These are phyloP conservation scores for Pythium dissimile DNA, from an alignment of 352 stramenopile species.

Conservation along the genomic window DNA sequence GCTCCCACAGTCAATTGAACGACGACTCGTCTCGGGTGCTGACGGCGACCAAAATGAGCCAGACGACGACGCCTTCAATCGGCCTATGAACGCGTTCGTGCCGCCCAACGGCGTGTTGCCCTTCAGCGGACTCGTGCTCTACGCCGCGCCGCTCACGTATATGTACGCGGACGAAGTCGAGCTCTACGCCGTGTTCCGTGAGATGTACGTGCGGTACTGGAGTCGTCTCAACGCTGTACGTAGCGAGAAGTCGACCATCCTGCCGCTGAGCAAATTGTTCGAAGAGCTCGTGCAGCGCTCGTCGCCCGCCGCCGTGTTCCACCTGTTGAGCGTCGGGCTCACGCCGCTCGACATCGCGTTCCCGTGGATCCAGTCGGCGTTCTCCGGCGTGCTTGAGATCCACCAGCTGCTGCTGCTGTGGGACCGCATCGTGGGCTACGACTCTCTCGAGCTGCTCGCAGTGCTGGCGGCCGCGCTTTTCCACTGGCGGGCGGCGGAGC, in stretches of 20 bases:
- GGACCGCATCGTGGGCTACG: slow-evolving; percentile 72
- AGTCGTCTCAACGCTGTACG: slow-evolving; percentile 70
- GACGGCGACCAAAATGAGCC: neutral
- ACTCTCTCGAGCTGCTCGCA: slow-evolving; percentile 63
- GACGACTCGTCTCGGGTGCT: neutral
- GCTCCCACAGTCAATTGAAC: too few relatives aligned
- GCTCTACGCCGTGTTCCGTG: slow-evolving; percentile 73
- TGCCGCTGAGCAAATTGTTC: slow-evolving; percentile 73
- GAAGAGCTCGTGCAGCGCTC: slow-evolving; percentile 57
- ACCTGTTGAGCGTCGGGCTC: slow-evolving; percentile 57
- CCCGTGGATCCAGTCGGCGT: slow-evolving; percentile 75
- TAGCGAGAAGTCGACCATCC: slow-evolving; percentile 47
- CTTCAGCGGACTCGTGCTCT: slow-evolving; percentile 73
- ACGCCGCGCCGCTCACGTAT: slow-evolving; percentile 66
- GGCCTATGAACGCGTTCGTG: slow-evolving; percentile 14
- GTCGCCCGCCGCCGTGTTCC: slow-evolving; percentile 47
- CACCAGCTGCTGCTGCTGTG: slow-evolving; percentile 73
- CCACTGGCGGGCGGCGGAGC: slow-evolving; percentile 54
- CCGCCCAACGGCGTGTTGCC: slow-evolving; percentile 69
- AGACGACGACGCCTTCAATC: neutral
- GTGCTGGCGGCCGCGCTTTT: slow-evolving; percentile 73
- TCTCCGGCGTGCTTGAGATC: slow-evolving; percentile 75
- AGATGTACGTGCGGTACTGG: slow-evolving; percentile 79
- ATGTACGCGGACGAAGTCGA: slow-evolving; percentile 59
- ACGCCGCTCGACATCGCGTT: slow-evolving; percentile 70